Evolutionary conservation across 1,284 basidiomycete genomes (phyloP).

Genomic region (Malassezia sympodialis): DNA sequence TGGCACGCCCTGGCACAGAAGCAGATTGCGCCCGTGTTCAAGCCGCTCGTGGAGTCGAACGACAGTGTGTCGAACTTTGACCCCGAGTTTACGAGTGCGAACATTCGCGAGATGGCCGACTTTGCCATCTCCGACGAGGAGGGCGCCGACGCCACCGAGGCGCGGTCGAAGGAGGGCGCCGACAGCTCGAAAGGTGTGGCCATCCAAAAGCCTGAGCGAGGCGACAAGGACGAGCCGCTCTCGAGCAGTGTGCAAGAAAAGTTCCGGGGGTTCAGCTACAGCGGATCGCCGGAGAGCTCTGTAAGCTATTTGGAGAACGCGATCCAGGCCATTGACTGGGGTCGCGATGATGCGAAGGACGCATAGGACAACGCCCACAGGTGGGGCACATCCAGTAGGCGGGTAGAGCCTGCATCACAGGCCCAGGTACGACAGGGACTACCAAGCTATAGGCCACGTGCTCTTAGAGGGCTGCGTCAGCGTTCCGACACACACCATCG

Average conservation of each 20-base stretch:
- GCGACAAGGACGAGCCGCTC: slow-evolving; percentile 29
- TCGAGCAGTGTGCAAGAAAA: slow-evolving; percentile 44
- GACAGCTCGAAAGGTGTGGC: neutral
- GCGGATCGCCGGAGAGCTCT: slow-evolving; percentile 38
- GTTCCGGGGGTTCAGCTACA: slow-evolving; percentile 46
- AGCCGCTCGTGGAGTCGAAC: slow-evolving; percentile 93
- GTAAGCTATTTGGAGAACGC: slow-evolving; percentile 17
- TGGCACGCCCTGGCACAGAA: slow-evolving; percentile 60
- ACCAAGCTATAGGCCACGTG: neutral
- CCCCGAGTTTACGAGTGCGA: slow-evolving; percentile 85
- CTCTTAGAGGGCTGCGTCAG: neutral
- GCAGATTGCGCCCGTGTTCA: slow-evolving; percentile 92
- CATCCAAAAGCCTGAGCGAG: slow-evolving; percentile 21
- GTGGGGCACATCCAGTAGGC: neutral
- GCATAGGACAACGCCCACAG: neutral
- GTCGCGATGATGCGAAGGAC: neutral
- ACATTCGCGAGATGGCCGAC: slow-evolving; percentile 52
- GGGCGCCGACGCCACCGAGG: neutral
- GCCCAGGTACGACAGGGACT: neutral
- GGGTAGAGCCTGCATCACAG: neutral
- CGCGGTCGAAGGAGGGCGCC: neutral
- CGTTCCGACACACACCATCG: slow-evolving; percentile 53
- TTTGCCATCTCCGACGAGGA: slow-evolving; percentile 9
- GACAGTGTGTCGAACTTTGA: slow-evolving; percentile 97
- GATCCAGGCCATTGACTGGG: slow-evolving; percentile 11